Conservation (phyloP, 2,329 filamentous ascomycete genomes). For the Ascochyta pisi region DNA sequence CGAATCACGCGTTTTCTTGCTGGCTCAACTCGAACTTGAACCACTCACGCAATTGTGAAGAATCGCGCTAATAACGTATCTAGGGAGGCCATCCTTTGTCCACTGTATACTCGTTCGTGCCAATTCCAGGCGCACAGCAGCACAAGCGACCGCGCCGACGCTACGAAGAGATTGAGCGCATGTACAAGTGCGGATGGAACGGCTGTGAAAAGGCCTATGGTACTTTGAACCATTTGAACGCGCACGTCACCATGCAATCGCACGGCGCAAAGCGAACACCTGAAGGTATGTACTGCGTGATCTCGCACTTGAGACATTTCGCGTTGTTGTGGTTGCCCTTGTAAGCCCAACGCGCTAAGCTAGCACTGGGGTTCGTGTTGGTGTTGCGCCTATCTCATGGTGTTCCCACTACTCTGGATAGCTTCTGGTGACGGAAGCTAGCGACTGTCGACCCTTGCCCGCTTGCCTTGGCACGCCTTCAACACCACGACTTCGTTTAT, state of each 20-base stretch:
- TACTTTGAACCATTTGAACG: constrained; percentile 95
- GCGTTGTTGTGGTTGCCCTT: constrained; percentile 37
- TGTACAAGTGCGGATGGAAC: constrained; percentile 99
- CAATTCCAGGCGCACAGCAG: constrained; percentile 94
- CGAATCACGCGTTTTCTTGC: neutral
- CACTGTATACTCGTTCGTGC: constrained; percentile 98
- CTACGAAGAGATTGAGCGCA: constrained; percentile 98
- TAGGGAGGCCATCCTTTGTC: constrained; percentile 61
- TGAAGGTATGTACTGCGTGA: constrained; percentile 74
- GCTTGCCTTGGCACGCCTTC: constrained; percentile 43
- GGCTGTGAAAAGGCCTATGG: constrained; percentile 99
- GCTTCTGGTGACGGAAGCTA: constrained; percentile 57
- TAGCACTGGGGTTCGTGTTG: constrained; percentile 19
- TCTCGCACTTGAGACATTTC: constrained; percentile 6
- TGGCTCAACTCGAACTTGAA: neutral
- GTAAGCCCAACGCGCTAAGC: constrained; percentile 42
- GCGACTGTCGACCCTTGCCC: constrained; percentile 39
- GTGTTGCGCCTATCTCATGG: constrained; percentile 52
- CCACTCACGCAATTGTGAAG: neutral
- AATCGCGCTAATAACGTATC: constrained; percentile 18
- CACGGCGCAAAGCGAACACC: constrained; percentile 94
- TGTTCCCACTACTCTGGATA: constrained; percentile 60
- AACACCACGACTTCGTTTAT: neutral
- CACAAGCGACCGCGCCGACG: constrained; percentile 92
- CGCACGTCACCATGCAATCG: constrained; percentile 98